Evolutionary conservation across 129 eudicot species (phyloP).

Genomic region (Pittosporum tobira): DNA sequence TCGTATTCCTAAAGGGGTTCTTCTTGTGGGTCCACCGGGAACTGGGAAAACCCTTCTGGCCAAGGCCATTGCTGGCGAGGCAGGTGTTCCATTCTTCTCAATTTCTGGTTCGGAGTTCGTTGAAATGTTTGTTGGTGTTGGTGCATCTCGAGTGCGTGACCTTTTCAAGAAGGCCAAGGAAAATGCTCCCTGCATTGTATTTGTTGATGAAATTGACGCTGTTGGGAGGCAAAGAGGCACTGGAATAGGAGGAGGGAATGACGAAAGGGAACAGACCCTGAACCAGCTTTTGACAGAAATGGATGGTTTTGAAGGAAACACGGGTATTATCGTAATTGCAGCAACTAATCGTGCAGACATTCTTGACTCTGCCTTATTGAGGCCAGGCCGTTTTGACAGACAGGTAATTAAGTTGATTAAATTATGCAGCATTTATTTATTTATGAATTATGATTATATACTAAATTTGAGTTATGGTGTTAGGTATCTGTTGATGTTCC

Average conservation of each 20-base stretch:
- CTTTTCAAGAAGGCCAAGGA: constrained; percentile 95
- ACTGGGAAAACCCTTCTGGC: constrained; percentile 95
- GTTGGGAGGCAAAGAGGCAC: constrained; percentile 97
- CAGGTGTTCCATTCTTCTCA: constrained; percentile 97
- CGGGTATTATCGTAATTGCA: constrained; percentile 86
- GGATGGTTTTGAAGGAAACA: constrained; percentile 97
- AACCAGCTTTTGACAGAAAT: constrained; percentile 94
- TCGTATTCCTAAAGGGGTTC: constrained; percentile 94
- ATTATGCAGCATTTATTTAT: too few species aligned
- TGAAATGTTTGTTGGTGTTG: constrained; percentile 99
- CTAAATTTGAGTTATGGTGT: constrained; percentile 12
- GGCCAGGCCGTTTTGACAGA: constrained; percentile 97
- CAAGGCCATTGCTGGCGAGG: constrained; percentile 98
- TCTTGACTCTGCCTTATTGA: constrained; percentile 83
- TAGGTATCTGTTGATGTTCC: constrained; percentile 93
- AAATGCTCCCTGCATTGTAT: constrained; percentile 94
- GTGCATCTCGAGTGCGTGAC: constrained; percentile 96
- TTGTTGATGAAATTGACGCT: constrained; percentile 99
- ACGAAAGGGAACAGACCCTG: constrained; percentile 92
- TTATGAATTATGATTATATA: too few species aligned
- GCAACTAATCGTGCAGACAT: constrained; percentile 96
- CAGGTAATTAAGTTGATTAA: constrained; percentile 81
- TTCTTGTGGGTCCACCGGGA: constrained; percentile 97
- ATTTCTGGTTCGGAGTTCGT: constrained; percentile 92
- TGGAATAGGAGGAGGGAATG: constrained; percentile 96